Conservation (phyloP, 257 asterid species). For the Echites panduratus region DNA sequence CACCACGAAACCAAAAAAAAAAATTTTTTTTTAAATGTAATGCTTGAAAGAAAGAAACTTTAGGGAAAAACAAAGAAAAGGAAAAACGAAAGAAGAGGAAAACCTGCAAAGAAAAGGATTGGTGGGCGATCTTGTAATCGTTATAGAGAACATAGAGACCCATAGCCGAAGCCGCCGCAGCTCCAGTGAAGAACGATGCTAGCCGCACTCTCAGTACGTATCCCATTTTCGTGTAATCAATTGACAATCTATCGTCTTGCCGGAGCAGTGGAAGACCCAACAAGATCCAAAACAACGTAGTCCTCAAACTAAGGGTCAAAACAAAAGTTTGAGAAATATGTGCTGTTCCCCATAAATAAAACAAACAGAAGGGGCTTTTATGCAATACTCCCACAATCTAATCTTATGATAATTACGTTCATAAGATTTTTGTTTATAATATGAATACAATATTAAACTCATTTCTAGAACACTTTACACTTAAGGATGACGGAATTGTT, state of each 20-base stretch:
- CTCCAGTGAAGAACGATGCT: constrained; percentile 85
- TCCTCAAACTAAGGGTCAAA: too few relatives aligned
- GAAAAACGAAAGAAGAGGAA: neutral
- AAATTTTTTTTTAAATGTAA: too few relatives aligned
- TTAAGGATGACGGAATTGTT: too few relatives aligned
- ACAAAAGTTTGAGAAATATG: too few relatives aligned
- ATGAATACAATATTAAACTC: too few relatives aligned
- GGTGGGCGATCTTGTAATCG: constrained; percentile 71
- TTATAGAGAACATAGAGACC: constrained; percentile 69
- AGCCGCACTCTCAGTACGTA: constrained; percentile 73
- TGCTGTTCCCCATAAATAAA: neutral
- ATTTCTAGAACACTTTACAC: too few relatives aligned
- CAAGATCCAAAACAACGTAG: too few relatives aligned
- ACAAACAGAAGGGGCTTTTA: neutral
- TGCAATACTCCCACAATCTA: neutral
- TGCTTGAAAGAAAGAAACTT: neutral
- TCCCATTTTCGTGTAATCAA: constrained; percentile 53
- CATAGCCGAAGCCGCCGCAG: constrained; percentile 72
- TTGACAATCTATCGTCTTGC: neutral
- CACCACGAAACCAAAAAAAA: neutral
- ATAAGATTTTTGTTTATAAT: constrained; percentile 13
- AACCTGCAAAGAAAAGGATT: constrained; percentile 62
- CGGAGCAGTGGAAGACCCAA: neutral
- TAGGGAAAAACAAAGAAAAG: neutral
- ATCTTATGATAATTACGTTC: neutral